Evolutionary conservation across 345 rosid species (phyloP).

Genomic region (Dovyalis caffra): DNA sequence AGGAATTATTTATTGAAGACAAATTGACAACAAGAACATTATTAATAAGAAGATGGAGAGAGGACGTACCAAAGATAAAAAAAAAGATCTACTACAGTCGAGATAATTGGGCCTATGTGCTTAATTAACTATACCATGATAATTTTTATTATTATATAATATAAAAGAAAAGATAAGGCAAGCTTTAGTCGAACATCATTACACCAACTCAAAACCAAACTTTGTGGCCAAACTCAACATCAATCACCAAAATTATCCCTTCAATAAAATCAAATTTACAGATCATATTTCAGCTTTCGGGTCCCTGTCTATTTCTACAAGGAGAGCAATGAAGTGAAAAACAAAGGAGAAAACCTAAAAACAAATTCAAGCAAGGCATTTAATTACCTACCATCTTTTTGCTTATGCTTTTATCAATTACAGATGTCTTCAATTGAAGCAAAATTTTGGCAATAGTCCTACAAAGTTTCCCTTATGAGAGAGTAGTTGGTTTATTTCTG

Average conservation of each 20-base stretch:
- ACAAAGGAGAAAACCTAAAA: background rate
- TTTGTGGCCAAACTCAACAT: slow-evolving; percentile 14
- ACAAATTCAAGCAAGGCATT: slow-evolving; percentile 5
- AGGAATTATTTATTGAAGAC: slow-evolving; percentile 1
- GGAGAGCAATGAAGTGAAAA: background rate
- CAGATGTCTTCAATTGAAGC: background rate
- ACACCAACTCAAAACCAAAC: slow-evolving; percentile 19
- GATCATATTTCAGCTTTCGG: background rate
- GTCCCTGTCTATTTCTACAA: slow-evolving; percentile 1
- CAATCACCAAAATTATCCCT: slow-evolving; percentile 24
- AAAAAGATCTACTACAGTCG: slow-evolving; percentile 23
- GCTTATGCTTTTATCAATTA: background rate
- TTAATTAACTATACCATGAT: background rate
- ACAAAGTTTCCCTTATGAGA: background rate
- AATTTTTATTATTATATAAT: background rate
- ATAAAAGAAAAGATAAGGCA: slow-evolving; percentile 11
- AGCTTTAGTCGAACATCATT: slow-evolving; percentile 14
- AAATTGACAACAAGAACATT: slow-evolving; percentile 12
- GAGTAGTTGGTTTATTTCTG: slow-evolving; percentile 4
- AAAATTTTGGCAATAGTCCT: background rate
- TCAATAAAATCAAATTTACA: slow-evolving; percentile 22
- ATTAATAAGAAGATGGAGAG: background rate
- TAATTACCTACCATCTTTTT: background rate
- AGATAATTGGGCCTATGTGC: slow-evolving; percentile 15
- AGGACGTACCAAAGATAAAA: background rate